A percentile compares a stretch with the other conserved stretches of the same genome.
phyloP scores from a whole-genome alignment of 805 yeast species.

The Grigorovia yakushimaensis region DNA sequence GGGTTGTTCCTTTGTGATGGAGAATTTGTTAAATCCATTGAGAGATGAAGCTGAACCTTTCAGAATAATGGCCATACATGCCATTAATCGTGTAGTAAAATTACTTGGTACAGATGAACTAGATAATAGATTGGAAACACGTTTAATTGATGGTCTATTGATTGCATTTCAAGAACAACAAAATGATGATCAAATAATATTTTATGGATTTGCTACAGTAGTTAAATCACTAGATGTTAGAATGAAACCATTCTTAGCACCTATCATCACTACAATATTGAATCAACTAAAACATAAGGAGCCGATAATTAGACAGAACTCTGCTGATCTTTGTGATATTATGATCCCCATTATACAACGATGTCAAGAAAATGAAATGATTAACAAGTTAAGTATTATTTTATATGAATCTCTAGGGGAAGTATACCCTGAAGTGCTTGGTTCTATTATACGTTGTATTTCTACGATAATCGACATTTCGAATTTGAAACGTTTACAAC shows the following conservation, averaged over 20 bases:
- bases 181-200: slow-evolving; percentile 41
- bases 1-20: slow-evolving; percentile 54
- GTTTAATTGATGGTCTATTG: slow-evolving; percentile 70
- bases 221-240: slow-evolving; percentile 53
- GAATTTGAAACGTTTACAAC: slow-evolving; percentile 55
- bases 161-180: slow-evolving; percentile 76
- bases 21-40: slow-evolving; percentile 44
- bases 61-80: slow-evolving; percentile 67
- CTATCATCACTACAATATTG: slow-evolving; percentile 61
- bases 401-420: slow-evolving; percentile 90
- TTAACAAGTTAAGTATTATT: slow-evolving; percentile 62
- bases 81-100: slow-evolving; percentile 47
- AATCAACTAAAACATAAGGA: slow-evolving; percentile 64
- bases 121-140: slow-evolving; percentile 49
- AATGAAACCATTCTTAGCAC: slow-evolving; percentile 60
- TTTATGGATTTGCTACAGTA: slow-evolving; percentile 56
- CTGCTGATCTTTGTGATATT: slow-evolving; percentile 65
- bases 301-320: slow-evolving; percentile 68
- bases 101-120: slow-evolving; percentile 49
- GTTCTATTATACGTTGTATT: slow-evolving; percentile 70
- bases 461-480: slow-evolving; percentile 49
- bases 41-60: slow-evolving; percentile 79
- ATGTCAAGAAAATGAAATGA: slow-evolving; percentile 53
- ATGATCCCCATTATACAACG: slow-evolving; percentile 56
- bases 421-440: slow-evolving; percentile 86